Conservation (phyloP, 352 stramenopile genomes). For the Blastocystis sp. region DNA sequence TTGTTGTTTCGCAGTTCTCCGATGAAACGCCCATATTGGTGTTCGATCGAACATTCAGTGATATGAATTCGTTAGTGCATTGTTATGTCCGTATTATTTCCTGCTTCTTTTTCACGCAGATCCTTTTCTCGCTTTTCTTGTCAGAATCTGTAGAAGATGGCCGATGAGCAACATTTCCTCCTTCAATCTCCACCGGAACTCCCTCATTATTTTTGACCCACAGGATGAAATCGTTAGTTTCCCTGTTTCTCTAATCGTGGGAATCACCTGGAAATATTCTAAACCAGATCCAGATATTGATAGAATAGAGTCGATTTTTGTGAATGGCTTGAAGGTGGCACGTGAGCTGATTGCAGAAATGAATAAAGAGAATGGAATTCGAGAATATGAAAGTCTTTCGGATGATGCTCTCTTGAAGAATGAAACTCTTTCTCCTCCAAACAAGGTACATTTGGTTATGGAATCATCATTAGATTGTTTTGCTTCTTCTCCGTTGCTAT, state of each 20-base stretch:
- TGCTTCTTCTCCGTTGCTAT: background rate
- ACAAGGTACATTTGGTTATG: background rate
- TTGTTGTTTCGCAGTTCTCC: background rate
- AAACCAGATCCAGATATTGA: background rate
- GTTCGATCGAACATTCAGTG: constrained; percentile 6
- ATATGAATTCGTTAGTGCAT: background rate
- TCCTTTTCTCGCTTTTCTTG: background rate
- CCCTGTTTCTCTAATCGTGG: background rate
- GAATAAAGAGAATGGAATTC: no score
- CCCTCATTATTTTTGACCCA: constrained; percentile 3
- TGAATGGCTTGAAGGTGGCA: background rate
- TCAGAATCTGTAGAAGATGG: background rate
- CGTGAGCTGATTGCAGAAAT: no score
- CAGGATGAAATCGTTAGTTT: constrained; percentile 7
- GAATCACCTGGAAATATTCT: background rate
- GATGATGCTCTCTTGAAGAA: no score
- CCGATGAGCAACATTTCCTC: background rate
- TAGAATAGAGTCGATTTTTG: background rate
- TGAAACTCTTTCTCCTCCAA: background rate
- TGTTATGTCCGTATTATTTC: background rate
- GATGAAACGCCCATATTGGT: background rate
- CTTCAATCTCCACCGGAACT: background rate
- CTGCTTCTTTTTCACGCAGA: background rate
- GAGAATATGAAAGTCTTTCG: no score
- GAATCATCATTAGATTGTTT: background rate